A percentile compares a stretch with the other conserved stretches of the same genome.
phyloP scores from a whole-genome alignment of 2,329 filamentous ascomycete species.

The Hymenoscyphus linearis region DNA sequence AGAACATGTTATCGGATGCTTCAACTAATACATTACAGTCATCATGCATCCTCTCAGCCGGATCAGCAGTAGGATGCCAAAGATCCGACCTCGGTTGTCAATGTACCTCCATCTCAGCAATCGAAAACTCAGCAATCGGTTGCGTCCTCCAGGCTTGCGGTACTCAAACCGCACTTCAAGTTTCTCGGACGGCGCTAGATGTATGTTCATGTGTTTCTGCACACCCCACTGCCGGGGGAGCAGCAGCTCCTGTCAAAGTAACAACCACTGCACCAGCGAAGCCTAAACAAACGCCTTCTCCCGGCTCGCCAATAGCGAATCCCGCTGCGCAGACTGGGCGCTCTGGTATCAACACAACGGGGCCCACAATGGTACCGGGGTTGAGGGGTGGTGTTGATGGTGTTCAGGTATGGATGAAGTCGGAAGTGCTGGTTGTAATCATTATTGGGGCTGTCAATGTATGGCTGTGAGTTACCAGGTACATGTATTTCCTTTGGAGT shows the following conservation, averaged over 20 bases:
- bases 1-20: neutral
- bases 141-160: neutral
- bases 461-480: neutral
- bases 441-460: neutral
- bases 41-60: neutral
- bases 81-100: neutral
- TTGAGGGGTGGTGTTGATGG: neutral
- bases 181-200: neutral
- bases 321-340: neutral
- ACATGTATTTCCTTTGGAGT: neutral
- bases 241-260: neutral
- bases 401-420: neutral
- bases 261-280: neutral
- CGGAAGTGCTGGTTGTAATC: neutral
- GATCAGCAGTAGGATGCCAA: neutral
- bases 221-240: neutral
- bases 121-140: neutral
- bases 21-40: neutral
- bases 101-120: neutral
- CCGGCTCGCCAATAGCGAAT: neutral
- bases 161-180: neutral
- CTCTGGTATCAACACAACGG: neutral
- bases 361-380: neutral
- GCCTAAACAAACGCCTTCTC: neutral
- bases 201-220: neutral